Conservation (phyloP, 2,329 filamentous ascomycete species). For the Periconia digitata region DNA sequence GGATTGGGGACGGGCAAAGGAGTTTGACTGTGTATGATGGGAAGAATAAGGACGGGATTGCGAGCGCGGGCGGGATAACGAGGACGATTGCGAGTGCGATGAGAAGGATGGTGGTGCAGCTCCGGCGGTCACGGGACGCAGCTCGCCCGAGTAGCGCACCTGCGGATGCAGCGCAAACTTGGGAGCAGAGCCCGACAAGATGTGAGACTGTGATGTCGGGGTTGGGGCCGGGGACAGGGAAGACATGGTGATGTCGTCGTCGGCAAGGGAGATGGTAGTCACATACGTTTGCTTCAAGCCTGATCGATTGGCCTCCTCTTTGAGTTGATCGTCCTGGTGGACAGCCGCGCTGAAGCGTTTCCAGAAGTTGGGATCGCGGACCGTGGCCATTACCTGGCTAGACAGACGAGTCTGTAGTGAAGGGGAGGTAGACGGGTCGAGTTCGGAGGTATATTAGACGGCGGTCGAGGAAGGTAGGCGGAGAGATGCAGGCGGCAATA, state of each 20-base stretch:
- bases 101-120: background rate
- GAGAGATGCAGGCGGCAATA: background rate
- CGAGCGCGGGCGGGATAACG: background rate
- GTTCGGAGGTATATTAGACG: background rate
- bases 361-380: constrained; percentile 63
- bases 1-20: background rate
- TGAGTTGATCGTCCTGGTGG: constrained; percentile 55
- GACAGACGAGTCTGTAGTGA: background rate
- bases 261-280: constrained; percentile 16
- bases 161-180: background rate
- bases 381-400: constrained; percentile 48
- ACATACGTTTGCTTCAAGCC: constrained; percentile 45
- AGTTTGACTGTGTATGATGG: too few species aligned
- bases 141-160: background rate
- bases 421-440: background rate
- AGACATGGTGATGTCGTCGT: background rate
- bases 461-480: background rate
- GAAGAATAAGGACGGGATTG: too few species aligned
- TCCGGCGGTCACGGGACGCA: background rate
- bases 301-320: constrained; percentile 16
- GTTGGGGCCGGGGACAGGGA: constrained; percentile 15
- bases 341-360: constrained; percentile 61
- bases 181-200: background rate
- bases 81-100: background rate
- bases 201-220: constrained; percentile 20